Evolutionary conservation across 805 yeast species (phyloP).

Genomic region (Ogataea nakhonphanomensis): DNA sequence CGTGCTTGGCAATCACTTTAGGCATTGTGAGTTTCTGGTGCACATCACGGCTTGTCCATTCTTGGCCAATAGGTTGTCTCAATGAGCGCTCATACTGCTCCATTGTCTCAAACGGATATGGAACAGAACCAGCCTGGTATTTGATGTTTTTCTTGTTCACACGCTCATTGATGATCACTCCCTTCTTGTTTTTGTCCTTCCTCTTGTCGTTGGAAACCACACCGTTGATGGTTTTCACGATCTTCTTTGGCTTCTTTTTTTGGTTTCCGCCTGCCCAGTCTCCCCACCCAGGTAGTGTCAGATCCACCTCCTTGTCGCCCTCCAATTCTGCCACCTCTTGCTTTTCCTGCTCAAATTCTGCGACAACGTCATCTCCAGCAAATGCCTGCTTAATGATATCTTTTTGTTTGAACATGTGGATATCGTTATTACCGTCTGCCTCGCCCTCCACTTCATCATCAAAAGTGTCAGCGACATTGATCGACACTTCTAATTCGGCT

Average conservation of each 20-base stretch:
- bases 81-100: conserved; percentile 94
- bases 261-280: conserved; percentile 83
- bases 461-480: conserved; percentile 54
- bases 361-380: conserved; percentile 93
- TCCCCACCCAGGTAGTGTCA: conserved; percentile 96
- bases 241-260: conserved; percentile 44
- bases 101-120: conserved; percentile 88
- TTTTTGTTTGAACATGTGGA: conserved; percentile 67
- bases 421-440: conserved; percentile 41
- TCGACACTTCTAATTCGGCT: conserved; percentile 35
- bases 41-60: conserved; percentile 87
- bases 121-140: conserved; percentile 86
- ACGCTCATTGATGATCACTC: conserved; percentile 87
- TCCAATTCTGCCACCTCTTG: conserved; percentile 63
- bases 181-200: conserved; percentile 68
- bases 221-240: conserved; percentile 73
- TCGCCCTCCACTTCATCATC: conserved; percentile 40
- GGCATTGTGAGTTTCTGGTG: conserved; percentile 91
- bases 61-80: conserved; percentile 95
- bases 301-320: conserved; percentile 82
- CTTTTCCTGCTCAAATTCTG: conserved; percentile 70
- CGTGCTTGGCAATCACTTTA: conserved; percentile 78
- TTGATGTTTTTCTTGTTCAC: conserved; percentile 80
- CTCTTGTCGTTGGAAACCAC: conserved; percentile 69
- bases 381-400: conserved; percentile 87